Conservation (phyloP, 176 grass and related monocot species). For the Rhynchospora breviuscula region DNA sequence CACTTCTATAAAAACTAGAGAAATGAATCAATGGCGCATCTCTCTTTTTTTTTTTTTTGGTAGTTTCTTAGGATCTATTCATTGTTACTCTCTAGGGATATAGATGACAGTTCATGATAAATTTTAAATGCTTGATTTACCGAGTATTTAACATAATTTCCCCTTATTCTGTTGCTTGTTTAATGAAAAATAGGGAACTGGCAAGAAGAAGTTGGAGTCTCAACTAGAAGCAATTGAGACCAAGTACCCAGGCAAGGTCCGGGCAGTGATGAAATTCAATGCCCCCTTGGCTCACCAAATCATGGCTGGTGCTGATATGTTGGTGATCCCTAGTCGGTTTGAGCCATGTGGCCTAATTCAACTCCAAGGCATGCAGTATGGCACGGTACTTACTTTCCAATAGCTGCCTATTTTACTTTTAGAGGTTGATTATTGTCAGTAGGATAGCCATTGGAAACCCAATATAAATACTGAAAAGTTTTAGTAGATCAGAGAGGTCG, state of each 20-base stretch:
- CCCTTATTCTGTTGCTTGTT: background rate
- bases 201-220: slow-evolving; percentile 86
- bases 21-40: background rate
- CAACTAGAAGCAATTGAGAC: slow-evolving; percentile 47
- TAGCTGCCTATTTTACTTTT: background rate
- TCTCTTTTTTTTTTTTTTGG: background rate
- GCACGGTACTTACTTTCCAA: slow-evolving; percentile 38
- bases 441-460: background rate
- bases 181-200: slow-evolving; percentile 51
- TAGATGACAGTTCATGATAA: background rate
- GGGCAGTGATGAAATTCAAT: slow-evolving; percentile 87
- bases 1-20: background rate
- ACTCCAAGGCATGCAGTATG: slow-evolving; percentile 90
- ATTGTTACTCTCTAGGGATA: background rate
- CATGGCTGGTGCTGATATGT: slow-evolving; percentile 83
- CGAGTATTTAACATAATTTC: background rate
- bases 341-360: slow-evolving; percentile 97
- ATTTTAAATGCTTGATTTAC: background rate
- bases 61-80: background rate
- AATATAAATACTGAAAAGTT: background rate
- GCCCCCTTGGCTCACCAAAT: slow-evolving; percentile 70
- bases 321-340: slow-evolving; percentile 70
- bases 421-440: background rate
- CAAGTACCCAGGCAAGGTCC: slow-evolving; percentile 55
- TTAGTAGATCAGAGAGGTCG: background rate